These are phyloP conservation scores for Trifolium repens DNA, from an alignment of 306 rosid species.

Conservation along the genomic window DNA sequence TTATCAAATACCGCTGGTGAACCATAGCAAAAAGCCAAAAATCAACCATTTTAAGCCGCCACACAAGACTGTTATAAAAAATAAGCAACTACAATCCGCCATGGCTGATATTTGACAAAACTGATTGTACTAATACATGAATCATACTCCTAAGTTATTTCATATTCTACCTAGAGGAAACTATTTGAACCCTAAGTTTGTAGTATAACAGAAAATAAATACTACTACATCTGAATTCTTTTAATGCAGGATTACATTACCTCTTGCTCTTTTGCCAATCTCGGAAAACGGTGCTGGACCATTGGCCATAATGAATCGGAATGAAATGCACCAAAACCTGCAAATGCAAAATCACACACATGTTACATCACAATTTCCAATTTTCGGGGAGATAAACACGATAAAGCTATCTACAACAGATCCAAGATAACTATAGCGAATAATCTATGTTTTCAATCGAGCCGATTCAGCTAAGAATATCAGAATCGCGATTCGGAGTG, in stretches of 20 bases:
- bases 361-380: constrained; percentile 1
- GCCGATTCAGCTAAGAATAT: neutral
- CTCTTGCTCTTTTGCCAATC: constrained; percentile 85
- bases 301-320: constrained; percentile 65
- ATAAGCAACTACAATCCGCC: neutral
- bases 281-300: constrained; percentile 91
- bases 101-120: neutral
- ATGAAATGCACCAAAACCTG: constrained; percentile 47
- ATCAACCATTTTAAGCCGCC: neutral
- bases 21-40: neutral
- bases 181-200: constrained; percentile 16
- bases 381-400: neutral
- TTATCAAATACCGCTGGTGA: neutral
- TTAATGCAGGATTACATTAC: constrained; percentile 59
- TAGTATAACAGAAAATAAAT: neutral
- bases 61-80: neutral
- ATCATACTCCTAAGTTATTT: neutral
- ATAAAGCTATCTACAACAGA: neutral
- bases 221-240: neutral
- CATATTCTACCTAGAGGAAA: neutral
- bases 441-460: neutral
- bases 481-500: neutral
- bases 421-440: neutral
- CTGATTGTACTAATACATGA: neutral
- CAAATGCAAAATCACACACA: neutral